Conservation (phyloP, 2,329 filamentous ascomycete genomes). For the Pseudocercospora crystallina region DNA sequence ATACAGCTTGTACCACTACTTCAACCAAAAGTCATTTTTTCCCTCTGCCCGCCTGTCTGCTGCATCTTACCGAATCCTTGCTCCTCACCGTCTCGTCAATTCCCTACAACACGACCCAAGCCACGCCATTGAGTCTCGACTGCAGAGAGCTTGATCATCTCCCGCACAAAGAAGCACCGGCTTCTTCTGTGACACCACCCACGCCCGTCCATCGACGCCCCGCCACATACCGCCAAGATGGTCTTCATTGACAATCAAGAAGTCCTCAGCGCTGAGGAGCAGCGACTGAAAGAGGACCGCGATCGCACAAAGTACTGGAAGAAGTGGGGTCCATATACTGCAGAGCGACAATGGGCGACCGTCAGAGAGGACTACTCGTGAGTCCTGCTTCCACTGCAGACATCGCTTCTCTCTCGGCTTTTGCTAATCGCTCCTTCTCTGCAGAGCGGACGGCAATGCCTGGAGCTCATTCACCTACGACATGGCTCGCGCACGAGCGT, state of each 20-base stretch:
- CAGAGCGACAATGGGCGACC: conserved; percentile 94
- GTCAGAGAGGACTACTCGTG: conserved; percentile 72
- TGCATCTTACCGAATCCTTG: not conserved
- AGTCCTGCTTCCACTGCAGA: conserved; percentile 36
- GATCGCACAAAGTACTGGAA: conserved; percentile 92
- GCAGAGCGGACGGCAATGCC: conserved; percentile 79
- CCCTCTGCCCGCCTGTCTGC: not conserved
- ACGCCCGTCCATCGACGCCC: too few species aligned
- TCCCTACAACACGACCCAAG: too few species aligned
- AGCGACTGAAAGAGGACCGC: conserved; percentile 80
- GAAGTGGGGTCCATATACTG: conserved; percentile 93
- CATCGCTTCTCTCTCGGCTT: not conserved
- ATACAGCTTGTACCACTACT: not conserved
- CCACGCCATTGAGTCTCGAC: too few species aligned
- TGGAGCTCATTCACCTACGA: conserved; percentile 98
- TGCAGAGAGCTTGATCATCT: too few species aligned
- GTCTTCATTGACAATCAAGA: conserved; percentile 86
- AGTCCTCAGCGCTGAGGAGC: conserved; percentile 86
- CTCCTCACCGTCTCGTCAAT: not conserved
- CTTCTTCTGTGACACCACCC: too few species aligned
- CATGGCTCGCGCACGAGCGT: conserved; percentile 81
- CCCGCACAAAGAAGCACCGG: too few species aligned
- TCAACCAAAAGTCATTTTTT: not conserved
- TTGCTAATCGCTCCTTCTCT: conserved; percentile 9
- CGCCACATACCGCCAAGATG: conserved; percentile 55